Evolutionary conservation across 1,284 basidiomycete species (phyloP), one percentile per base, ranked within the genome.

Genomic region (Peniophora sp.): DNA sequence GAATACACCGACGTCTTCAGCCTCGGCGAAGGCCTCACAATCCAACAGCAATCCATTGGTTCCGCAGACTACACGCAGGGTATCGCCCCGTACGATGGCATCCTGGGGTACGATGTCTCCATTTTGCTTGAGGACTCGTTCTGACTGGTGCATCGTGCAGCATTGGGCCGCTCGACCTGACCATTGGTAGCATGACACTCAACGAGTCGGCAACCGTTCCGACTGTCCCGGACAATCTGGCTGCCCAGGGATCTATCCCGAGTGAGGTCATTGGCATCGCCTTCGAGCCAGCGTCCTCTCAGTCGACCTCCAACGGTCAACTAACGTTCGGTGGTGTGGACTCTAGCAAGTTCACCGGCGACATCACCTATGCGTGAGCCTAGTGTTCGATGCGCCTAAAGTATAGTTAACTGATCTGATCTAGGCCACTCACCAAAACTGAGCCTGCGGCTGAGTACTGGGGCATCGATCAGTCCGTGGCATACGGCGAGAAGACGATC

Each of bases 381-480:
- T 41, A 5, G 37, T 5, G 5, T 8, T 41, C 37, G n/a, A 5
- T 17, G 37, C 15, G n/a, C 15, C 8, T 15, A 15, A 20, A 20
- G 37, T n/a, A 41, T n/a, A 5, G 37, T 8, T 41, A 41, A 20
- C 37, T 5, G 5, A 41, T 41, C 6, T 15, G 8, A 5, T 51
- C 34, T 47, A 78, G 75, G 8, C 69, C 76, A 9, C 34, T 78
- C 47, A 82, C 79, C 1, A 57, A 54, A 10, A 75, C 73, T 1
- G 61, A 52, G 10, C 82, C 81, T 23, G 69, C 80, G 11, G 66
- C 57, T 47, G 55, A 64, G 41, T 85, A 72, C 69, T 85, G 79
- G 79, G 83, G 83, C 37, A 80, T 85, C 57, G 67, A 80, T 59
- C 72, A 84, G 64, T 69, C 71, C 43, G 70, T 85, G 53, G 64